A percentile compares a stretch with the other conserved stretches of the same genome.
These are phyloP conservation scores for Irpex sp. DNA, from an alignment of 1,284 basidiomycete species.

Conservation along the genomic window DNA sequence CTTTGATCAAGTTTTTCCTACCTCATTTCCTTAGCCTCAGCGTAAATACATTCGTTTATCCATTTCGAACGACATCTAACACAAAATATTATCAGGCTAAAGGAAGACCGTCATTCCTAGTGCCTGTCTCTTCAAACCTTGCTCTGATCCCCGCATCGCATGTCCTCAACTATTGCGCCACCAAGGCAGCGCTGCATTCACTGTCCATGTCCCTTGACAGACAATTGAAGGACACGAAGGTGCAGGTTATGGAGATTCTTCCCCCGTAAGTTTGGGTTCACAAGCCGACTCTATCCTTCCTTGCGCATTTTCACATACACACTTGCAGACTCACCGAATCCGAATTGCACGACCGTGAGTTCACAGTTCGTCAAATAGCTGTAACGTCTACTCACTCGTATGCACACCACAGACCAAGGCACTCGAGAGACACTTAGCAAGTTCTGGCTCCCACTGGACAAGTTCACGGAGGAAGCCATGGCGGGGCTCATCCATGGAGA, in stretches of 20 bases:
- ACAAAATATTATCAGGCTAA: slow-evolving; percentile 25
- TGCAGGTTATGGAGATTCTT: slow-evolving; percentile 56
- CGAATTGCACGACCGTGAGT: slow-evolving; percentile 59
- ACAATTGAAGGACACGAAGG: slow-evolving; percentile 47
- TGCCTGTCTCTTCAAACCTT: slow-evolving; percentile 52
- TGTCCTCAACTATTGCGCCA: slow-evolving; percentile 52
- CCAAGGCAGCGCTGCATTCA: slow-evolving; percentile 62
- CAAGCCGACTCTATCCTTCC: too few relatives aligned
- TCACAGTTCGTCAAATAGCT: neutral
- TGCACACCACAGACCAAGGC: slow-evolving; percentile 41
- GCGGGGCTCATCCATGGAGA: slow-evolving; percentile 47
- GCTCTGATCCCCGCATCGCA: slow-evolving; percentile 40
- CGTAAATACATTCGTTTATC: slow-evolving; percentile 29
- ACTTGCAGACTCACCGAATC: slow-evolving; percentile 52
- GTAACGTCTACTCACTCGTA: neutral
- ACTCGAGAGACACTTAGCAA: slow-evolving; percentile 44
- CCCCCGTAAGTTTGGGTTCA: slow-evolving; percentile 41
- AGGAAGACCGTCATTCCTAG: slow-evolving; percentile 45
- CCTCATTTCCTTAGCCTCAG: slow-evolving; percentile 55
- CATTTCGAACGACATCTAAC: neutral
- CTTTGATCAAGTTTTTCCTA: slow-evolving; percentile 46
- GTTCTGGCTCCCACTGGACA: slow-evolving; percentile 57
- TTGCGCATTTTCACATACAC: too few relatives aligned
- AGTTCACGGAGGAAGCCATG: slow-evolving; percentile 45
- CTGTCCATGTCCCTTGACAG: slow-evolving; percentile 45